Percentiles rank a stretch among this genome's conserved stretches.
phyloP scores from a whole-genome alignment of 2,329 filamentous ascomycete species.

The Colletotrichum phormii region DNA sequence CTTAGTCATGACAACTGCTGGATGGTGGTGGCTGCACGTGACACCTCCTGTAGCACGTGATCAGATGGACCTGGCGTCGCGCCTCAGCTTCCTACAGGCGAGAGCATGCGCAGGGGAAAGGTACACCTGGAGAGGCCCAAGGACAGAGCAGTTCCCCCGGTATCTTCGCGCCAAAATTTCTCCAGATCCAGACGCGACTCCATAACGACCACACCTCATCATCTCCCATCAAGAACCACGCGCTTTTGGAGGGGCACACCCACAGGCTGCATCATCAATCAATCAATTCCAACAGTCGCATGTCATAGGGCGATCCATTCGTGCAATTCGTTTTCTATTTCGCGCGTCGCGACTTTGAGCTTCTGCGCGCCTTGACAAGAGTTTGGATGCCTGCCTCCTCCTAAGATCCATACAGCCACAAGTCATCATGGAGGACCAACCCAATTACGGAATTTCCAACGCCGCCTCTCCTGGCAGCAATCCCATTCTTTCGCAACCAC shows the following conservation, averaged over 20 bases:
- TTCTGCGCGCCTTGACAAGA: conserved; percentile 11
- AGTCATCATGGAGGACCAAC: conserved; percentile 68
- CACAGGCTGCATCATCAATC: conserved; percentile 25
- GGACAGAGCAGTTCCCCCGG: conserved; percentile 10
- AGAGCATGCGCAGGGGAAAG: not conserved
- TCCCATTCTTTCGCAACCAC: conserved; percentile 66
- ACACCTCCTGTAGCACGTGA: not conserved
- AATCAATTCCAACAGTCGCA: conserved; percentile 20
- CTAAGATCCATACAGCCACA: conserved; percentile 38
- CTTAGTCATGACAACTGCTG: too few relatives aligned
- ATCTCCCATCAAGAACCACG: conserved; percentile 28
- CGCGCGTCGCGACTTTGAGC: conserved; percentile 31
- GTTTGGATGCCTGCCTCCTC: conserved; percentile 25
- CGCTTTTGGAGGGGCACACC: conserved; percentile 26
- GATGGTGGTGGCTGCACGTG: not conserved
- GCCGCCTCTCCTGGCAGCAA: conserved; percentile 68
- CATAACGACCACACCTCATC: conserved; percentile 31
- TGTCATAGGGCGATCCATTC: not conserved
- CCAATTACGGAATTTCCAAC: conserved; percentile 69
- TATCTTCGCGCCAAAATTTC: conserved; percentile 53
- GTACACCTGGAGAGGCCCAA: not conserved
- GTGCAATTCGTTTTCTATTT: conserved; percentile 17
- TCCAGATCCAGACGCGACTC: conserved; percentile 44
- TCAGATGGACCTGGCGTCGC: not conserved
- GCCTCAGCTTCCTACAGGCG: not conserved